phyloP scores from a whole-genome alignment of 768 basidiomycete species.

The Zangia roseola region DNA sequence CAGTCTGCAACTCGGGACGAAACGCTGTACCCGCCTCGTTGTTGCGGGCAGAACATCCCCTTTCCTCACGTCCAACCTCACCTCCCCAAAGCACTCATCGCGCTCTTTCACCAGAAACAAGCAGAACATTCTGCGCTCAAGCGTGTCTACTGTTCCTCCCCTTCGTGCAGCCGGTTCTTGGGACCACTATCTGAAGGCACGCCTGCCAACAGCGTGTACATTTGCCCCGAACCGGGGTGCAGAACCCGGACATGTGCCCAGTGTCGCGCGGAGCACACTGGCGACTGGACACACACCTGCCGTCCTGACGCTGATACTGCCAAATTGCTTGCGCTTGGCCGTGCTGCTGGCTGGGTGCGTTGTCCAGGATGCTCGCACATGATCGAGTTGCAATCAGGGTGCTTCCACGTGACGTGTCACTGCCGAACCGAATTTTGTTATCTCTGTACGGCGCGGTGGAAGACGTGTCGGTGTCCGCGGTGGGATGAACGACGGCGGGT shows the following conservation, averaged over 20 bases:
- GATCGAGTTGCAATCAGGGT: slow-evolving; percentile 38
- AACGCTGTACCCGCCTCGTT: slow-evolving; percentile 40
- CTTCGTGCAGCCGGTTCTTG: slow-evolving; percentile 36
- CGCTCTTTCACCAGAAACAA: slow-evolving; percentile 25
- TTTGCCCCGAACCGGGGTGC: slow-evolving; percentile 22
- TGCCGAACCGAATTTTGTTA: slow-evolving; percentile 43
- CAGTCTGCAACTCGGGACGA: slow-evolving; percentile 36
- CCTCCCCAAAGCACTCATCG: slow-evolving; percentile 18
- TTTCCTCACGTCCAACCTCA: slow-evolving; percentile 23
- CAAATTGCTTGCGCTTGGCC: slow-evolving; percentile 28
- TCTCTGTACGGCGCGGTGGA: slow-evolving; percentile 57
- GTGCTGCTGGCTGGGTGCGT: slow-evolving; percentile 33
- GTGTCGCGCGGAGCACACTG: slow-evolving; percentile 26
- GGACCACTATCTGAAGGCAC: slow-evolving; percentile 28
- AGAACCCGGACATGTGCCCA: slow-evolving; percentile 22
- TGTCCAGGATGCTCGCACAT: slow-evolving; percentile 41
- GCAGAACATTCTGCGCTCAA: slow-evolving; percentile 33
- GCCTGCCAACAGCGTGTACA: slow-evolving; percentile 23
- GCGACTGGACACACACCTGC: slow-evolving; percentile 26
- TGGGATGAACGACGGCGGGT: slow-evolving; percentile 56
- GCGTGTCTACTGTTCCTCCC: slow-evolving; percentile 39
- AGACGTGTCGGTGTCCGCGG: slow-evolving; percentile 58
- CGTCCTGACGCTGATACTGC: slow-evolving; percentile 22
- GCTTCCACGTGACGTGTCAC: slow-evolving; percentile 42
- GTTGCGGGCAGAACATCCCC: slow-evolving; percentile 35